Percentiles rank a stretch among this genome's conserved stretches.
These are phyloP conservation scores for Zymoseptoria pseudotritici DNA, from an alignment of 2,329 filamentous ascomycete species.

Conservation along the genomic window DNA sequence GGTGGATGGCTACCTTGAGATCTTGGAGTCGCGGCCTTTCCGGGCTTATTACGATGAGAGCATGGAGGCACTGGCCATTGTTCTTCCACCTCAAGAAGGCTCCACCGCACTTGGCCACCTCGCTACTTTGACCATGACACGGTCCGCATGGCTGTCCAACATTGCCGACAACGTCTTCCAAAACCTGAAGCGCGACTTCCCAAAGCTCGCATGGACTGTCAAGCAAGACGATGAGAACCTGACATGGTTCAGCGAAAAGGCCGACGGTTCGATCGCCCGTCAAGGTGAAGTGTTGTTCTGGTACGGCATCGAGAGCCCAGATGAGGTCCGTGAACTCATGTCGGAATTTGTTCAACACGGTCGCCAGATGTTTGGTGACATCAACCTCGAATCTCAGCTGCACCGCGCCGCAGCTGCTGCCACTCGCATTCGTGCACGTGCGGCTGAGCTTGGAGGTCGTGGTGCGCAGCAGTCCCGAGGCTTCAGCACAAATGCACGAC, in stretches of 20 bases:
- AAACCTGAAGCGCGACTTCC: slow-evolving; percentile 87
- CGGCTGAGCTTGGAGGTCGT: slow-evolving; percentile 34
- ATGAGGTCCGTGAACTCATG: slow-evolving; percentile 76
- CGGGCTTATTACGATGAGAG: slow-evolving; percentile 90
- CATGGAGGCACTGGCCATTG: slow-evolving; percentile 87
- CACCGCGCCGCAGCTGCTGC: slow-evolving; percentile 68
- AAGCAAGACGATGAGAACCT: slow-evolving; percentile 93
- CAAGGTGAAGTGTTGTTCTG: slow-evolving; percentile 85
- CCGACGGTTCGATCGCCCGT: slow-evolving; percentile 80
- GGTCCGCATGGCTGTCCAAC: slow-evolving; percentile 89
- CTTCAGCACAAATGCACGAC: slow-evolving; percentile 54
- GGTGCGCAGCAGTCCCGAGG: slow-evolving; percentile 53
- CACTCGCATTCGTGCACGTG: slow-evolving; percentile 48
- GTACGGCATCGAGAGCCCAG: slow-evolving; percentile 77
- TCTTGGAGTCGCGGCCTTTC: slow-evolving; percentile 69
- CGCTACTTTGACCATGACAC: slow-evolving; percentile 86
- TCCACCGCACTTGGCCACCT: slow-evolving; percentile 70
- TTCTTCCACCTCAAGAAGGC: slow-evolving; percentile 64
- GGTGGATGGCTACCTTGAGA: slow-evolving; percentile 79
- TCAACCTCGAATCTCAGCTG: slow-evolving; percentile 80
- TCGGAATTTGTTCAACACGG: slow-evolving; percentile 78
- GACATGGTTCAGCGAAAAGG: slow-evolving; percentile 97
- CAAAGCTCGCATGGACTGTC: slow-evolving; percentile 91
- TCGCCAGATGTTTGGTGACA: slow-evolving; percentile 78
- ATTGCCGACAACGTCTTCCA: slow-evolving; percentile 92